Evolutionary conservation across 495 filamentous ascomycete species (phyloP).

Genomic region (Massariosphaeria phaeospora): DNA sequence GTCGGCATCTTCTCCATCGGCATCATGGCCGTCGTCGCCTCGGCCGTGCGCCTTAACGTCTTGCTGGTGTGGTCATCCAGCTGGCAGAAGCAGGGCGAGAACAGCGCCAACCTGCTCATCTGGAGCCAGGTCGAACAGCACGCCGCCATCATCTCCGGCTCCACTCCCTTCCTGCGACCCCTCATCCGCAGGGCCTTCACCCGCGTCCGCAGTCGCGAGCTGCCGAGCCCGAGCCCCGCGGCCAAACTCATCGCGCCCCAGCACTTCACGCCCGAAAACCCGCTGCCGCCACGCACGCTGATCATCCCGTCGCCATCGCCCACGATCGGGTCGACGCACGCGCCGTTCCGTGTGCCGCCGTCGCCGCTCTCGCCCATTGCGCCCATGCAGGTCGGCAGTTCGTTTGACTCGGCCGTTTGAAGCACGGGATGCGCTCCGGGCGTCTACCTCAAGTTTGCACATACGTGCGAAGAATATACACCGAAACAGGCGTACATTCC

Average conservation of each 20-base stretch:
- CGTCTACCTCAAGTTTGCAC: too few relatives aligned
- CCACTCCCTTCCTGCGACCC: slow-evolving; percentile 26
- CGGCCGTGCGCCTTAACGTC: slow-evolving; percentile 23
- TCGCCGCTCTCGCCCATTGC: slow-evolving; percentile 8
- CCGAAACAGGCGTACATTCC: too few relatives aligned
- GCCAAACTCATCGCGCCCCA: slow-evolving; percentile 12
- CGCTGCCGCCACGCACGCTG: slow-evolving; percentile 7
- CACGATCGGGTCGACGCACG: slow-evolving; percentile 2
- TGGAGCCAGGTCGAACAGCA: slow-evolving; percentile 31
- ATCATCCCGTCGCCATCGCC: slow-evolving; percentile 27
- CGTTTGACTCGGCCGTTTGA: neutral
- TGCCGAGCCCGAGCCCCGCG: slow-evolving; percentile 5
- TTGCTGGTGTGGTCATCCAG: slow-evolving; percentile 5
- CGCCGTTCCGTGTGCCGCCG: slow-evolving; percentile 7
- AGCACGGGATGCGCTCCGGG: too few relatives aligned
- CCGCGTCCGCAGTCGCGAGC: neutral
- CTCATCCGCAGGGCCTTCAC: slow-evolving; percentile 11
- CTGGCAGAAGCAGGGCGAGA: neutral
- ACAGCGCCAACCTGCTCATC: slow-evolving; percentile 13
- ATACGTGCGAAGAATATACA: too few relatives aligned
- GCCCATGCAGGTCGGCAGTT: slow-evolving; percentile 3
- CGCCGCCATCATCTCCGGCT: slow-evolving; percentile 28
- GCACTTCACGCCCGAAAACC: too few relatives aligned
- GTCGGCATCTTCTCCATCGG: slow-evolving; percentile 28
- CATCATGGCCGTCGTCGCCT: slow-evolving; percentile 21